These are phyloP conservation scores for Metschnikowia arizonensis DNA, from an alignment of 805 yeast species.

Conservation along the genomic window DNA sequence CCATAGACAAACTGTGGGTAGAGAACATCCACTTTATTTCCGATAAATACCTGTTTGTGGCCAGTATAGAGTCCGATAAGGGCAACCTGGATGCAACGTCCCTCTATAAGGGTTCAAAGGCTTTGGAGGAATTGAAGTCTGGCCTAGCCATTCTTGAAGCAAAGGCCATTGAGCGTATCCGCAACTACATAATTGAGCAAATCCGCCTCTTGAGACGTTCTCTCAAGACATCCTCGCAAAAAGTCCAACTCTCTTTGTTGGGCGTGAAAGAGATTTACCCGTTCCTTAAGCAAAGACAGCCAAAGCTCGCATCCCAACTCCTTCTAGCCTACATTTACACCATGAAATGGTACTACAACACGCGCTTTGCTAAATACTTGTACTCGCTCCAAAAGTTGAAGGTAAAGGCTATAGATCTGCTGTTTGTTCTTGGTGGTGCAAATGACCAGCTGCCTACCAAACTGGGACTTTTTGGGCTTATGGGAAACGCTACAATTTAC, in stretches of 20 bases:
- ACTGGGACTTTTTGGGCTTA: constrained; percentile 14
- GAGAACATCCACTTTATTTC: constrained; percentile 56
- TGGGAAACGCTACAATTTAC: constrained; percentile 8
- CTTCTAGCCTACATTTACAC: constrained; percentile 80
- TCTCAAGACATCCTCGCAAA: constrained; percentile 64
- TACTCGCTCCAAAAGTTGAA: constrained; percentile 66
- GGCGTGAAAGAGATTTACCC: constrained; percentile 57
- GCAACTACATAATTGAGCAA: constrained; percentile 61
- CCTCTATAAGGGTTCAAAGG: constrained; percentile 21
- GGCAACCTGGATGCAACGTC: background rate
- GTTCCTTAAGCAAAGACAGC: constrained; percentile 53
- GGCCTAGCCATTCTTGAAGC: constrained; percentile 49
- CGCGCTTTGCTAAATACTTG: constrained; percentile 72
- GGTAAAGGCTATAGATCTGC: constrained; percentile 51
- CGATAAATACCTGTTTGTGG: constrained; percentile 56
- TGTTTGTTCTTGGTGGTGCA: constrained; percentile 50
- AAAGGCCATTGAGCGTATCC: constrained; percentile 70
- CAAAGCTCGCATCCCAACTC: constrained; percentile 65
- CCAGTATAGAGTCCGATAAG: constrained; percentile 13
- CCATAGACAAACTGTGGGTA: constrained; percentile 58
- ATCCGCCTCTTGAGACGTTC: constrained; percentile 62
- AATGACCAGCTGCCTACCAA: constrained; percentile 19
- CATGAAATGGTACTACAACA: constrained; percentile 88
- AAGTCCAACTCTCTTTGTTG: constrained; percentile 62
- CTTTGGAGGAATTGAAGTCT: constrained; percentile 28